Evolutionary conservation across 2,329 filamentous ascomycete genomes (phyloP), one percentile per base, ranked within the genome.

Genomic region (Samsoniella hepiali): DNA sequence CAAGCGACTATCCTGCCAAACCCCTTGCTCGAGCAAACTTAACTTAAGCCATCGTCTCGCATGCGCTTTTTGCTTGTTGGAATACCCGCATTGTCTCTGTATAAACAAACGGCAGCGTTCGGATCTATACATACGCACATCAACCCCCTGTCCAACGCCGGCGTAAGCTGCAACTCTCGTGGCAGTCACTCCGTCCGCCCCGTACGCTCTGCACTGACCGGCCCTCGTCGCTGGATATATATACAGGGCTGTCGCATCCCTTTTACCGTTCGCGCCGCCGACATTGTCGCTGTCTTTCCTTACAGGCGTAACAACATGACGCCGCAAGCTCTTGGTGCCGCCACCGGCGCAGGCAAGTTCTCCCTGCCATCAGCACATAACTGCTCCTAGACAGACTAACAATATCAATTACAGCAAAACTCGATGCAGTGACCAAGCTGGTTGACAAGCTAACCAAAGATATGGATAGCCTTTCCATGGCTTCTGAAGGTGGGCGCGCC

Each of bases 391-490:
- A 15, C 50, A 49, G 10, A 15, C 50, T 61, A 36, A 61, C 49
- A 49, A 40, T 42, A 53, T 42, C 27, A 13, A 29, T 34, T 49
- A 3, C 70, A 91, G 84, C 80, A 65, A 93, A 93, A 77, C 81
- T 89, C 63, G 79, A 85, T 64, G 84, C 90, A 62, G 89, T 94
- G 47, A 86, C 82, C 17, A 79, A 81, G 60, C 77, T 95, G 17
- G 77, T 95, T 67, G 76, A 82, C 47, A 82, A 82, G 50, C 80
- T 96, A 47, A 78, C 81, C 7, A 73, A 82, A 58, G 90, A 94
- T 72, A 76, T 92, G 1, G 75, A 83, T 58, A 79, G 83, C n/a
- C 78, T 81, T 56, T 82, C 78, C 31, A 81, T 93, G 47, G 77
- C 82, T 6, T 76, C 86, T 58, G 76, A 86, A 67, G 81, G 91